Evolutionary conservation across 2,329 filamentous ascomycete species (phyloP), one percentile per base, ranked within the genome.

Genomic region (Juglanconis oblonga): DNA sequence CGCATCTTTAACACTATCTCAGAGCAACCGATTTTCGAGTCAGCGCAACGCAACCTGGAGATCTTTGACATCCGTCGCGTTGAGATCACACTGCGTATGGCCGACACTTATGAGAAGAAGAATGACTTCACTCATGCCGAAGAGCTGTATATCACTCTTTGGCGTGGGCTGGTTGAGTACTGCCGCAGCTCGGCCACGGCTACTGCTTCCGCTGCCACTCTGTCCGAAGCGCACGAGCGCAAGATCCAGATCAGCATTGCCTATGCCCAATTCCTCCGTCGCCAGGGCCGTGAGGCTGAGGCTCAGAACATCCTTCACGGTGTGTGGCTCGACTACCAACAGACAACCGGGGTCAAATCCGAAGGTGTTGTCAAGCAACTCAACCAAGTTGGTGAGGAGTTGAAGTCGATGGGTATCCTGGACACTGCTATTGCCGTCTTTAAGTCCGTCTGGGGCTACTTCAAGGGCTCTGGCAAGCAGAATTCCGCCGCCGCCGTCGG

Each of bases 91-190:
- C 61, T 63, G 32, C 54, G 58, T 29, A 63, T 63, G 61, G 61
- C 61, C 3, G 58, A 60, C 14, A 63, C 61, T 38, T 63, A 61
- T 24, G 61, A 63, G 58, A 59, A 61, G 58, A 63, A 61, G 63
- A 63, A 63, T 42, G 59, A 67, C 38, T 57, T 57, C 24, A 55
- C 62, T 24, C 60, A 59, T 31, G 64, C 65, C 32, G 66, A 67
- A 55, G 65, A 67, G 57, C 57, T 64, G 13, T 67, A 65, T 55
- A 62, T 67, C 49, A 63, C 62, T 14, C 57, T 66, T n/a, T 67
- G 66, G 66, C 62, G 64, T 29, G 57, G 64, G 11, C 55, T 68
- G 54, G 62, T 64, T 10, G 58, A 62, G 33, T 62, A 65, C 58
- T 65, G 59, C 58, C 64, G 65, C 36, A 62, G 56, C 58, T 54